These are phyloP conservation scores for Mortierella alpina DNA, from an alignment of 192 early-diverging fungal species.

Conservation along the genomic window DNA sequence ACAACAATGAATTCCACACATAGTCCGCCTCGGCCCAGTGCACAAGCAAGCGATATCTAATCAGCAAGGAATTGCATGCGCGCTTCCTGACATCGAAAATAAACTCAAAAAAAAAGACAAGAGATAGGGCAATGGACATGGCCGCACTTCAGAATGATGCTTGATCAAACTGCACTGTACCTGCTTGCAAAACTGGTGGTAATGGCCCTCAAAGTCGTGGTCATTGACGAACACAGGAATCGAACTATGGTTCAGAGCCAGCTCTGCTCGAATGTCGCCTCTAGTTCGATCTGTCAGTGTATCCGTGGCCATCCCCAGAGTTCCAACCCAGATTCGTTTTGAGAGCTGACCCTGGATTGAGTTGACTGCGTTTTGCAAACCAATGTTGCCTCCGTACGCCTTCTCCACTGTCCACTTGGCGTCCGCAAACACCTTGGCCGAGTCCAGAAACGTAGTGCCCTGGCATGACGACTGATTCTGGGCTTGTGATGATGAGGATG, in stretches of 20 bases:
- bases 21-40: too few species aligned
- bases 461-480: conserved; percentile 9
- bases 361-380: conserved; percentile 91
- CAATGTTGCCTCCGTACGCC: conserved; percentile 88
- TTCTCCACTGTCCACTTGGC: conserved; percentile 77
- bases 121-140: too few species aligned
- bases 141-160: background rate
- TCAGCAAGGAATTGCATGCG: too few species aligned
- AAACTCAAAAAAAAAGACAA: too few species aligned
- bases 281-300: conserved; percentile 69
- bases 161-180: conserved; percentile 48
- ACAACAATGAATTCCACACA: too few species aligned
- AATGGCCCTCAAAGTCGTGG: conserved; percentile 89
- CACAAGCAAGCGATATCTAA: too few species aligned
- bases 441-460: conserved; percentile 41
- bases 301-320: conserved; percentile 82
- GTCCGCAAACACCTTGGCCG: conserved; percentile 54
- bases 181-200: conserved; percentile 96
- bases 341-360: conserved; percentile 67
- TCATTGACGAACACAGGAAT: conserved; percentile 86
- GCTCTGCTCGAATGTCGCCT: conserved; percentile 67
- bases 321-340: conserved; percentile 80
- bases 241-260: conserved; percentile 72
- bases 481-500: background rate
- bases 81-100: too few species aligned